Evolutionary conservation across 495 filamentous ascomycete species (phyloP).

Genomic region (Hyphodiscus hymeniophilus): DNA sequence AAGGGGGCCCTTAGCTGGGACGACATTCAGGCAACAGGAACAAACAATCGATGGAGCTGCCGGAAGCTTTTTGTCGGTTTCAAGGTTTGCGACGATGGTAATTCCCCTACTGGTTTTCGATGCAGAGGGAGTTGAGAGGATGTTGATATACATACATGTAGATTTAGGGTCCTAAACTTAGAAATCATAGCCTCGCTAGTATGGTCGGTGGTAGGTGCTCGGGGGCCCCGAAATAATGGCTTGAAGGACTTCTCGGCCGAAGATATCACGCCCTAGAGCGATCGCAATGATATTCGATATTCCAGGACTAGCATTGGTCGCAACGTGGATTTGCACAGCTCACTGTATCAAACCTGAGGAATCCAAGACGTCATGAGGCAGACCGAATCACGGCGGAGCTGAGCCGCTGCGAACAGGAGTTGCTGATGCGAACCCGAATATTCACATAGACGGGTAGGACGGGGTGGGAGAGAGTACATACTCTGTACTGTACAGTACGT

Average conservation of each 20-base stretch:
- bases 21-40: no score
- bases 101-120: no score
- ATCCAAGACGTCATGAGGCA: no score
- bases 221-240: constrained; percentile 11
- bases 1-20: background rate
- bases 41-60: background rate
- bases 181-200: background rate
- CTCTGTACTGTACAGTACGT: no score
- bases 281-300: background rate
- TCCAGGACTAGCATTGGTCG: no score
- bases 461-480: no score
- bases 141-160: constrained; percentile 8
- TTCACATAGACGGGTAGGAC: no score
- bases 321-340: no score
- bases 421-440: no score
- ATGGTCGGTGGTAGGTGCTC: constrained; percentile 7
- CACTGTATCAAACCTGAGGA: no score
- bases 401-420: no score
- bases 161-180: background rate
- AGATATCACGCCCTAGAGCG: background rate
- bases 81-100: background rate
- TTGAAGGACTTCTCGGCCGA: constrained; percentile 4
- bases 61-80: background rate
- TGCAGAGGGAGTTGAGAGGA: background rate
- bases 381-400: no score